These are phyloP conservation scores for Amoebophrya sp. DNA, from an alignment of 169 alveolate species.

Conservation along the genomic window DNA sequence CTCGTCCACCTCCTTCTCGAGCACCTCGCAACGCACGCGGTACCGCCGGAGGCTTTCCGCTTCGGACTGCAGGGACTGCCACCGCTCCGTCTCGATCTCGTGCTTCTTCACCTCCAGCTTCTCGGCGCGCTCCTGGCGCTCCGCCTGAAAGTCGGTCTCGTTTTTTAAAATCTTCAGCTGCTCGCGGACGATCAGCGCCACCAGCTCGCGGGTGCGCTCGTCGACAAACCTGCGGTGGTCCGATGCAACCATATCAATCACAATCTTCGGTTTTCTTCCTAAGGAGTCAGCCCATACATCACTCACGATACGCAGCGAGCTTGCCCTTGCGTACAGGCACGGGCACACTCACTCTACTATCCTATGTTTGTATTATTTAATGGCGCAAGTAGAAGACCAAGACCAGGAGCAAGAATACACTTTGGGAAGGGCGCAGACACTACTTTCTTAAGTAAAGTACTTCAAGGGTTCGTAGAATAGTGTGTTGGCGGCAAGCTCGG, in stretches of 20 bases:
- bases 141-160: neutral
- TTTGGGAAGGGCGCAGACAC: too few species aligned
- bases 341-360: too few species aligned
- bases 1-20: neutral
- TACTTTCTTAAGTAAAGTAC: neutral
- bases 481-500: neutral
- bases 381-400: too few species aligned
- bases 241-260: too few species aligned
- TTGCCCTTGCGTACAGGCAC: too few species aligned
- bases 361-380: too few species aligned
- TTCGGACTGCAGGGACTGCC: neutral
- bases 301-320: too few species aligned
- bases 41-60: neutral
- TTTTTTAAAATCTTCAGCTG: neutral
- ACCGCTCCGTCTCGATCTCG: neutral
- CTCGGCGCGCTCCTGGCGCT: too few species aligned
- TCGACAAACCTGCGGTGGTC: neutral
- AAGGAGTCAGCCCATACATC: too few species aligned
- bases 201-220: neutral
- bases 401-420: too few species aligned
- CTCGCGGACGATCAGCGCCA: neutral
- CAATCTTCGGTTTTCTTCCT: too few species aligned
- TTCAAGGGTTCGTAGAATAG: neutral
- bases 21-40: neutral
- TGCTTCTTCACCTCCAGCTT: neutral